These are phyloP conservation scores for Cichorium intybus DNA, from an alignment of 140 eudicot species.

Conservation along the genomic window DNA sequence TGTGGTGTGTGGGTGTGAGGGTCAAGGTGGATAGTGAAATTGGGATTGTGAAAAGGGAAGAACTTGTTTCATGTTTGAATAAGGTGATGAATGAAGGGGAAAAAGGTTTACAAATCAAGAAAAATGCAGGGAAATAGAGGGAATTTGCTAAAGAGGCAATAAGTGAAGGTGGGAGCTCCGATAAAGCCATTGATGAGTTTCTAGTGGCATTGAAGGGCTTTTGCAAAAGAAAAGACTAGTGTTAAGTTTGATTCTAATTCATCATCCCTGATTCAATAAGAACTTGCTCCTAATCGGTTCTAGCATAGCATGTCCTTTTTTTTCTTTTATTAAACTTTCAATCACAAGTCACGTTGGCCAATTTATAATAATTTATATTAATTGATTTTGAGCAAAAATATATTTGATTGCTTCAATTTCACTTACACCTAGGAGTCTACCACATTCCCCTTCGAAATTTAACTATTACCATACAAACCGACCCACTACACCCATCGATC, in stretches of 20 bases:
- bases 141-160: conserved; percentile 46
- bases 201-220: conserved; percentile 20
- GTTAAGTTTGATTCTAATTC: not conserved
- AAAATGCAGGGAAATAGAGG: conserved; percentile 47
- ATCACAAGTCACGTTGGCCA: too few relatives aligned
- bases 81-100: conserved; percentile 48
- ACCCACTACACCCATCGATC: too few relatives aligned
- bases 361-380: too few relatives aligned
- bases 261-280: too few relatives aligned
- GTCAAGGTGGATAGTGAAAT: conserved; percentile 40
- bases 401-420: too few relatives aligned
- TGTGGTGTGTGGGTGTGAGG: conserved; percentile 64
- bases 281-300: too few relatives aligned
- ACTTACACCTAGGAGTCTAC: too few relatives aligned
- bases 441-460: too few relatives aligned
- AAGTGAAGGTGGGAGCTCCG: conserved; percentile 60
- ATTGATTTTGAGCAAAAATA: too few relatives aligned
- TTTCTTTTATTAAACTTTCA: too few relatives aligned
- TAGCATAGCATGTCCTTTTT: too few relatives aligned
- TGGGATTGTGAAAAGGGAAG: conserved; percentile 50
- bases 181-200: conserved; percentile 48
- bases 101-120: conserved; percentile 36
- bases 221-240: not conserved
- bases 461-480: too few relatives aligned
- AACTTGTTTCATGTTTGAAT: conserved; percentile 40